Evolutionary conservation across 441 rosid genomes (phyloP).

Genomic region (Monsonia emarginata): DNA sequence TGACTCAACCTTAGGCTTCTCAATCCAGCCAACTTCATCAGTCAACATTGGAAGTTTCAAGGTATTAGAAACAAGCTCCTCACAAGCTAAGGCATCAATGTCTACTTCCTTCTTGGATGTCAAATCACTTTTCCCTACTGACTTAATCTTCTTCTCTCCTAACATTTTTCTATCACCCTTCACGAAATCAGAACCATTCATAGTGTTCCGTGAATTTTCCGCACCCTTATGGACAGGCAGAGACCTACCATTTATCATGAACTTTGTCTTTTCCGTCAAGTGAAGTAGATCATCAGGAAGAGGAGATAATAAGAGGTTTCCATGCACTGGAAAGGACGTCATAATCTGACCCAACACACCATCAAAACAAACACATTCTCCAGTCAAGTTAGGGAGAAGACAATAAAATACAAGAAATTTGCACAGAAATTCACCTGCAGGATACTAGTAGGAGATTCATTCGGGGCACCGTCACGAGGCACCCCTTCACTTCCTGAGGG

Average conservation of each 20-base stretch:
- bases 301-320: conserved; percentile 41
- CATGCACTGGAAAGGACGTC: conserved; percentile 41
- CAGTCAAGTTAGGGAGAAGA: conserved; percentile 12
- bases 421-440: conserved; percentile 42
- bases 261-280: conserved; percentile 29
- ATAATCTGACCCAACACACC: conserved; percentile 39
- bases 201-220: conserved; percentile 26
- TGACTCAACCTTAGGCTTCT: conserved; percentile 38
- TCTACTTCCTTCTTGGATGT: conserved; percentile 32
- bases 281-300: conserved; percentile 43
- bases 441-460: conserved; percentile 59
- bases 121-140: conserved; percentile 34
- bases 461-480: conserved; percentile 36
- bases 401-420: conserved; percentile 15
- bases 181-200: conserved; percentile 28
- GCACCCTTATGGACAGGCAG: conserved; percentile 21
- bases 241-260: conserved; percentile 21
- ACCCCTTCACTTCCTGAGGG: conserved; percentile 73
- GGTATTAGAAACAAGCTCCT: conserved; percentile 66
- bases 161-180: conserved; percentile 36
- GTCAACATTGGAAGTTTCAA: conserved; percentile 50
- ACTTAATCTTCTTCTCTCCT: conserved; percentile 33
- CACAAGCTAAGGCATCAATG: conserved; percentile 34
- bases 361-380: conserved; percentile 12
- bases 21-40: conserved; percentile 35